Conservation (phyloP, 2,329 filamentous ascomycete genomes). For the Cyclaneusma minus region DNA sequence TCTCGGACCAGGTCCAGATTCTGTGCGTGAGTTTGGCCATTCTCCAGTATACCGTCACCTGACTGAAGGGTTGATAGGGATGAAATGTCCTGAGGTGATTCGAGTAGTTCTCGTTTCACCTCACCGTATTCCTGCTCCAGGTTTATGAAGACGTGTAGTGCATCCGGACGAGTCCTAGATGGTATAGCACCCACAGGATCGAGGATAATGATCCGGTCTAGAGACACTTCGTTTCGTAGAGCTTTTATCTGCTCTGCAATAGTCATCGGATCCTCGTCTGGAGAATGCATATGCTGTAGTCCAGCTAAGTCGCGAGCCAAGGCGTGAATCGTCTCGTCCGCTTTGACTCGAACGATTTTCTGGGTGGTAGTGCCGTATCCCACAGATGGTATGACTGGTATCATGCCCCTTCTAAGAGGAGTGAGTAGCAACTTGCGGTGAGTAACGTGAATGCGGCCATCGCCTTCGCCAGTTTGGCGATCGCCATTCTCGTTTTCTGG, state of each 20-base stretch:
- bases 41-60: conserved; percentile 5
- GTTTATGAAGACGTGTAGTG: conserved; percentile 77
- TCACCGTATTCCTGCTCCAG: conserved; percentile 74
- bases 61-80: conserved; percentile 4
- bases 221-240: conserved; percentile 35
- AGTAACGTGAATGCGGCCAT: conserved; percentile 20
- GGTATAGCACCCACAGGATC: conserved; percentile 81
- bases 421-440: conserved; percentile 42
- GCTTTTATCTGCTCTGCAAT: conserved; percentile 22
- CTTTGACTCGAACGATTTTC: conserved; percentile 29
- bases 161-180: conserved; percentile 39
- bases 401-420: conserved; percentile 50
- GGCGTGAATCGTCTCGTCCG: conserved; percentile 56
- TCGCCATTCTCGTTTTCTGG: conserved; percentile 6
- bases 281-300: conserved; percentile 29
- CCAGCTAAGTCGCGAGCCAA: conserved; percentile 64
- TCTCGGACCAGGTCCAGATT: conserved; percentile 62
- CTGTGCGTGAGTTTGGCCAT: conserved; percentile 35
- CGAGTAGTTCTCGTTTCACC: conserved; percentile 46
- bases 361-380: conserved; percentile 39
- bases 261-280: conserved; percentile 25
- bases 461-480: conserved; percentile 12
- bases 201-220: conserved; percentile 80
- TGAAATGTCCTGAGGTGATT: too few relatives aligned
- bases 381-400: conserved; percentile 52